Conservation (phyloP, 768 basidiomycete species). For the Tubosaeta sp. region DNA sequence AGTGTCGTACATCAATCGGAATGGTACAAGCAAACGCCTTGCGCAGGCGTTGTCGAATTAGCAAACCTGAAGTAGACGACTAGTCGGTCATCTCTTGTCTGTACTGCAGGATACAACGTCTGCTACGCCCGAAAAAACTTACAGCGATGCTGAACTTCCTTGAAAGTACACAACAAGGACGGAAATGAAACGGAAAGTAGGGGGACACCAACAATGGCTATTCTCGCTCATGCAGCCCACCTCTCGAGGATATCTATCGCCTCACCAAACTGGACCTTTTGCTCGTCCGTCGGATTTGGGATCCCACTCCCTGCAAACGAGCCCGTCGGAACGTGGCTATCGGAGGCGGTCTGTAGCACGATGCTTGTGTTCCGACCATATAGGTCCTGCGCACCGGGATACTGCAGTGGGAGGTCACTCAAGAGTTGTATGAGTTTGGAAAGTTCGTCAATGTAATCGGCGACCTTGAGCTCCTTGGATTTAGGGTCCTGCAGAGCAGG, state of each 20-base stretch:
- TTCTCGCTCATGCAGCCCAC: conserved; percentile 27
- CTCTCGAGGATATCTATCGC: conserved; percentile 65
- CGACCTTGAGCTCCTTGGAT: conserved; percentile 44
- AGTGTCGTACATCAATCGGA: too few species aligned
- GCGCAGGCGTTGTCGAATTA: too few species aligned
- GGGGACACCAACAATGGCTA: not conserved
- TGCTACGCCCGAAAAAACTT: not conserved
- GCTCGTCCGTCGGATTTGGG: conserved; percentile 50
- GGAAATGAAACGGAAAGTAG: not conserved
- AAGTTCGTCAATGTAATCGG: conserved; percentile 5
- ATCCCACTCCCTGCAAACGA: conserved; percentile 49
- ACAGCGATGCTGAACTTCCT: not conserved
- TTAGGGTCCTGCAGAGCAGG: conserved; percentile 40
- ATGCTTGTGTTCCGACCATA: conserved; percentile 70
- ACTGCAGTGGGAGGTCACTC: conserved; percentile 37
- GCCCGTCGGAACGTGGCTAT: conserved; percentile 53
- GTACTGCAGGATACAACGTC: too few species aligned
- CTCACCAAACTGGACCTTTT: conserved; percentile 64
- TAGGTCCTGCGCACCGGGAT: conserved; percentile 62
- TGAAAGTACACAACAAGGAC: not conserved
- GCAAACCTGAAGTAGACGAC: too few species aligned
- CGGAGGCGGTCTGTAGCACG: conserved; percentile 42
- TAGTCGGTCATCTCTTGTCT: not conserved
- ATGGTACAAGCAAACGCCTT: too few species aligned
- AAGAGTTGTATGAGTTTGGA: conserved; percentile 53